Conservation (phyloP, 805 yeast species). For the Cyberlindnera mrakii region DNA sequence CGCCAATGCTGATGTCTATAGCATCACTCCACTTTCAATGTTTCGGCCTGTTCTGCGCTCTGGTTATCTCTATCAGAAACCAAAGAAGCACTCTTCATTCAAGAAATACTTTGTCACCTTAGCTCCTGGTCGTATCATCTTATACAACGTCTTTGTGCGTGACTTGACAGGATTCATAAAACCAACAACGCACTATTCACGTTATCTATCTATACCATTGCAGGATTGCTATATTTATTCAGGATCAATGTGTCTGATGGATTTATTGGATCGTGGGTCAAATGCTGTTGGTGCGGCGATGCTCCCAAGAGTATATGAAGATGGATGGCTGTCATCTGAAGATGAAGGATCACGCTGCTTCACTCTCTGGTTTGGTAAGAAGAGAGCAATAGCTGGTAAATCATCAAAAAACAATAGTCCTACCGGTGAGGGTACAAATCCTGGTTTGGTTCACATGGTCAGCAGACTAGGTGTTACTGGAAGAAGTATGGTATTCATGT, state of each 20-base stretch:
- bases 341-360: constrained; percentile 72
- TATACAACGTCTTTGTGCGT: constrained; percentile 49
- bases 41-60: constrained; percentile 53
- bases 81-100: constrained; percentile 64
- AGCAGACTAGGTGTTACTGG: constrained; percentile 63
- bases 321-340: constrained; percentile 83
- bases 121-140: constrained; percentile 61
- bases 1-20: constrained; percentile 48
- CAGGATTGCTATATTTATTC: constrained; percentile 70
- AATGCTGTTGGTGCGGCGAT: constrained; percentile 42
- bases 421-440: constrained; percentile 27
- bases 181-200: constrained; percentile 44
- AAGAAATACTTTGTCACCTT: constrained; percentile 53
- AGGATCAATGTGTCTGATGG: constrained; percentile 54
- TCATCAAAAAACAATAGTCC: not conserved
- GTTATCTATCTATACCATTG: constrained; percentile 55
- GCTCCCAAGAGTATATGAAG: constrained; percentile 67
- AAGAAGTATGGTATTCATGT: constrained; percentile 64
- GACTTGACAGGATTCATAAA: constrained; percentile 38
- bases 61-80: constrained; percentile 67
- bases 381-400: constrained; percentile 36
- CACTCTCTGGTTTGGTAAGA: constrained; percentile 77
- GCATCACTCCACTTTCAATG: constrained; percentile 52
- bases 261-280: constrained; percentile 41
- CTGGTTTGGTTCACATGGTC: constrained; percentile 39